Evolutionary conservation across 148 eudicot genomes (phyloP).

Genomic region (Talinum fruticosum): DNA sequence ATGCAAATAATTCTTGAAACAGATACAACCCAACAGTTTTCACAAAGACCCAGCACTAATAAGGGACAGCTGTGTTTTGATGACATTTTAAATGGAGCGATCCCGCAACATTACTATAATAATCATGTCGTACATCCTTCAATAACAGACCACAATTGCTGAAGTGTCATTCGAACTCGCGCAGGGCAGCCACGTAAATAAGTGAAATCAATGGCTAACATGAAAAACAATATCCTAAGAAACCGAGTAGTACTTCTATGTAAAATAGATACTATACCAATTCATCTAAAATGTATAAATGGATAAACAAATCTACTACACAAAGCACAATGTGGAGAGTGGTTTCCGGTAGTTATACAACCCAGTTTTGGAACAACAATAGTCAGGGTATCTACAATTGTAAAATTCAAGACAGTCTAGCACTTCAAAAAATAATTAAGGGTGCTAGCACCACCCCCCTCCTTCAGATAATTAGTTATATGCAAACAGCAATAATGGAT

Average conservation of each 20-base stretch:
- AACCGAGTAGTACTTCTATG: not conserved
- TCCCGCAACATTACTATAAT: not conserved
- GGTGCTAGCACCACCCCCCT: constrained; percentile 20
- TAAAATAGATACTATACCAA: not conserved
- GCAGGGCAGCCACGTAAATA: not conserved
- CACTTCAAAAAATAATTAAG: constrained; percentile 27
- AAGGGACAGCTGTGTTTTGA: not conserved
- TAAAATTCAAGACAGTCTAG: constrained; percentile 26
- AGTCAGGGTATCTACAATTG: constrained; percentile 29
- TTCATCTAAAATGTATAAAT: not conserved
- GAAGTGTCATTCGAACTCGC: not conserved
- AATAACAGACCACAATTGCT: not conserved
- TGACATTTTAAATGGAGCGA: not conserved
- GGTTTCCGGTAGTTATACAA: constrained; percentile 17
- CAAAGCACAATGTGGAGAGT: constrained; percentile 30
- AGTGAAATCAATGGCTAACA: not conserved
- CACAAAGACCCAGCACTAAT: not conserved
- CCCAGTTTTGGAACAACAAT: constrained; percentile 26
- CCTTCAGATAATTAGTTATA: not conserved
- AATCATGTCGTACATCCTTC: not conserved
- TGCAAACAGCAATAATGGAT: constrained; percentile 14
- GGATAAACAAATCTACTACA: constrained; percentile 5
- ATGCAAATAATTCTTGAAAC: not conserved
- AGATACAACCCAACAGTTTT: not conserved
- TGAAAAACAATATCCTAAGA: not conserved